Evolutionary conservation across 805 yeast species (phyloP).

Genomic region (Starmerella vitae): DNA sequence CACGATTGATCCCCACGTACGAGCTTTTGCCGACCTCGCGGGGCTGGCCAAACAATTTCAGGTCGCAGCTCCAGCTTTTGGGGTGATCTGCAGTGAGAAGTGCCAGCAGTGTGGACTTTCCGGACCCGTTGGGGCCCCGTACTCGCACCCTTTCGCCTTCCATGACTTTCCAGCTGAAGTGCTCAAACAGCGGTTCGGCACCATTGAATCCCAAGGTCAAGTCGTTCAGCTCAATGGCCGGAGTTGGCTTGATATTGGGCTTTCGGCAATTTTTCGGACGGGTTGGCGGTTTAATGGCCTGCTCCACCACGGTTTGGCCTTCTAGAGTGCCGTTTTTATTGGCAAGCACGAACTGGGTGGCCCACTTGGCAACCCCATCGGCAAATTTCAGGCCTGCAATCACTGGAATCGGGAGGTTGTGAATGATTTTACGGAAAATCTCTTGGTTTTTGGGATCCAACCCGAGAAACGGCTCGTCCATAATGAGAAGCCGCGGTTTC

Average conservation of each 20-base stretch:
- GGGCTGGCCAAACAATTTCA: conserved; percentile 49
- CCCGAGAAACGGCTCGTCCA: conserved; percentile 91
- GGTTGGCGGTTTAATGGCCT: background rate
- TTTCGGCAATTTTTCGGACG: background rate
- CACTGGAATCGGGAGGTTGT: conserved; percentile 34
- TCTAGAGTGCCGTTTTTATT: conserved; percentile 35
- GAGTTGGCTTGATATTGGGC: conserved; percentile 1
- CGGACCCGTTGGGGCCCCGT: conserved; percentile 81
- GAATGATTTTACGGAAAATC: conserved; percentile 44
- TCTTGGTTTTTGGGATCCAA: conserved; percentile 62
- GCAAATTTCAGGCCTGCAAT: conserved; percentile 66
- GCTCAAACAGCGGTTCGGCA: conserved; percentile 37
- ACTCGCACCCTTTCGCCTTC: conserved; percentile 79
- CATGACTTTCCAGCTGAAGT: conserved; percentile 52
- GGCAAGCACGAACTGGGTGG: conserved; percentile 41
- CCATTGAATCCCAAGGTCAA: conserved; percentile 58
- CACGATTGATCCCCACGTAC: conserved; percentile 63
- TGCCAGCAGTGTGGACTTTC: conserved; percentile 78
- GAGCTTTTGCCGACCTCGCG: conserved; percentile 62
- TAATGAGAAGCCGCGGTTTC: conserved; percentile 49
- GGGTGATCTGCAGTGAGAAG: conserved; percentile 91
- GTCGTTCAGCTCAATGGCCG: conserved; percentile 41
- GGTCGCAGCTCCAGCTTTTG: conserved; percentile 73
- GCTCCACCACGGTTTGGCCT: conserved; percentile 4
- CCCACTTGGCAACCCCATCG: conserved; percentile 69